Evolutionary conservation across 2,329 filamentous ascomycete species (phyloP).

Genomic region (Fusarium fracticaudum): DNA sequence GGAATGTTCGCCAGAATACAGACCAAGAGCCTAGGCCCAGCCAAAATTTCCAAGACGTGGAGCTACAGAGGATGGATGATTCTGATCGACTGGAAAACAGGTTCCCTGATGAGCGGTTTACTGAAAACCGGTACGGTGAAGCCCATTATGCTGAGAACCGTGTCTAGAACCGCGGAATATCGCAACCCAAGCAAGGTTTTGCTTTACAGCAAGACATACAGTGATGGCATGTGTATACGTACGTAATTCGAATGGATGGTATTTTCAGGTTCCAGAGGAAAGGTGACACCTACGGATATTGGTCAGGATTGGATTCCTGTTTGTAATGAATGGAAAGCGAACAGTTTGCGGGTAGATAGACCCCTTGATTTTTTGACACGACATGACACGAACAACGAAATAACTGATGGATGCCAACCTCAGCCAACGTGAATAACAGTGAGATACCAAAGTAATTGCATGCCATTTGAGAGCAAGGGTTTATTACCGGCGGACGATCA

Average conservation of each 20-base stretch:
- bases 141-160: slow-evolving; percentile 15
- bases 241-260: slow-evolving; percentile 14
- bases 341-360: slow-evolving; percentile 19
- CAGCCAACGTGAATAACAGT: neutral
- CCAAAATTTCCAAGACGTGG: slow-evolving; percentile 47
- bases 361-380: slow-evolving; percentile 24
- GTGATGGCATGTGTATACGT: slow-evolving; percentile 3
- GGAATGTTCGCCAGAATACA: slow-evolving; percentile 23
- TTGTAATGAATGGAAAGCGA: slow-evolving; percentile 21
- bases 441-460: neutral
- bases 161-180: neutral
- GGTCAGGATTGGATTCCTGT: slow-evolving; percentile 2
- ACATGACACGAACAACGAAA: slow-evolving; percentile 34
- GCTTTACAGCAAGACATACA: neutral
- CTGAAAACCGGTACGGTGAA: slow-evolving; percentile 10
- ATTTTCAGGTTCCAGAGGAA: slow-evolving; percentile 1
- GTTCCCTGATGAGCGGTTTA: slow-evolving; percentile 14
- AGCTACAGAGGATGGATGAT: slow-evolving; percentile 40
- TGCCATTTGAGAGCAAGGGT: neutral
- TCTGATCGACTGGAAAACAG: slow-evolving; percentile 23
- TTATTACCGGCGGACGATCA: neutral
- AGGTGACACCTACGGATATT: neutral
- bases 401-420: slow-evolving; percentile 4
- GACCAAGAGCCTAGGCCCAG: slow-evolving; percentile 21
- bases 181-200: neutral